phyloP scores from a whole-genome alignment of 2,329 filamentous ascomycete species.

The Pseudocercospora macadamiae region DNA sequence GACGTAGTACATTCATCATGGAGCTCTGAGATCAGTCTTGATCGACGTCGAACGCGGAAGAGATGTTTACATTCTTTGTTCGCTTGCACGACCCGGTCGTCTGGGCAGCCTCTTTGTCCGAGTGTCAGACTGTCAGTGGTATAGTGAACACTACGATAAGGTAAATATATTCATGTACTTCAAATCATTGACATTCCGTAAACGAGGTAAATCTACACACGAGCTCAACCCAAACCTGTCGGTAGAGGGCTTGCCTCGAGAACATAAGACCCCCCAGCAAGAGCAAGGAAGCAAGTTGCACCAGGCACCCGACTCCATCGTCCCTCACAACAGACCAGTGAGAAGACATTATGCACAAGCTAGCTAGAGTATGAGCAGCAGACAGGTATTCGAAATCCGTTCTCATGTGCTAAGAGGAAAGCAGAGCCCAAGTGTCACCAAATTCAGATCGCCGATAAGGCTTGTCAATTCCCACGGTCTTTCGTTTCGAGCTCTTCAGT shows the following conservation, averaged over 20 bases:
- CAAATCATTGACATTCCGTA: conserved; percentile 4
- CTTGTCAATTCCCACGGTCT: not conserved
- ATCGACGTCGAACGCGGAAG: not conserved
- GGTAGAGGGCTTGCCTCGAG: conserved; percentile 5
- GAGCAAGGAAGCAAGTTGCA: conserved; percentile 9
- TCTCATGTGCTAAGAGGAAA: conserved; percentile 7
- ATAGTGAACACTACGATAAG: not conserved
- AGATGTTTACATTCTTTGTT: not conserved
- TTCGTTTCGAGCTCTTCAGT: not conserved
- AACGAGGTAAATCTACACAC: conserved; percentile 2
- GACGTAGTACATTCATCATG: not conserved
- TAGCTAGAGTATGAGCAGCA: conserved; percentile 10
- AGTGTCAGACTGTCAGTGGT: not conserved
- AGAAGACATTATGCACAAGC: conserved; percentile 16
- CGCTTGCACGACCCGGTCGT: not conserved
- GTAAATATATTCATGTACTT: not conserved
- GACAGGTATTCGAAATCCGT: not conserved
- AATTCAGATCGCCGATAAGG: not conserved
- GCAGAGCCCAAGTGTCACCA: conserved; percentile 1
- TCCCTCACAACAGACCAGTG: conserved; percentile 3
- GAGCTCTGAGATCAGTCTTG: not conserved
- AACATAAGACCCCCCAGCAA: conserved; percentile 4
- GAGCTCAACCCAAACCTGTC: not conserved
- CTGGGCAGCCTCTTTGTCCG: not conserved
- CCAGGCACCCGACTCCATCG: conserved; percentile 5